Evolutionary conservation across 768 basidiomycete genomes (phyloP), one percentile per base, ranked within the genome.

Genomic region (Xerocomellus amylosporus): DNA sequence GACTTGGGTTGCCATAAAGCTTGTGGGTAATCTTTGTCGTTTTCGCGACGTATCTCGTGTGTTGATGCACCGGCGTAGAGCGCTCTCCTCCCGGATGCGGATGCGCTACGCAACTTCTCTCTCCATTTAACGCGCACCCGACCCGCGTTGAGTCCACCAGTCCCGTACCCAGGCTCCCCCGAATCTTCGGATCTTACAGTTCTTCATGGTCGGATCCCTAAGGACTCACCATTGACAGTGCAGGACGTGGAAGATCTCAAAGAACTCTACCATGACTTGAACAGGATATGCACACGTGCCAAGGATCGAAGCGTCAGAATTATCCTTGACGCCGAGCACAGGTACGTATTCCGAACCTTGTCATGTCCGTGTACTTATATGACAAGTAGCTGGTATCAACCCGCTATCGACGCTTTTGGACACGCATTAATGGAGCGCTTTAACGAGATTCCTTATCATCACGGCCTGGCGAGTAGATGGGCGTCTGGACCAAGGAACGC

Each of bases 1-100:
- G 58, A 91, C 88, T 0, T 92, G 90, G 84, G 86, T 96, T 20
- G 91, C 93, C 1, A 71, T 96, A 22, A 96, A 96, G 71, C 74
- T 95, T 54, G 89, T 87, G 58, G 55, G 85, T 62, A 2, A 15
- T 28, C 36, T 7, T 4, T 42, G 28, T 38, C 46, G n/a, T 40
- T 28, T 36, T 33, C 3, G 14, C 2, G 38, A 45, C 26, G 3
- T 15, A 8, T 17, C 26, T n/a, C 5, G 12, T 10, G n/a, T 34
- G 38, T 17, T 52, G 50, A 58, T 34, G 14, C n/a, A 13, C 7
- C 0, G 10, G 43, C 24, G 19, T 49, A 89, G 85, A 87, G 85
- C 3, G 88, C 89, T 0, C 74, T 93, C 34, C 65, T 91, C 19
- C 84, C 87, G 1, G 76, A 85, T 57, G 80, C 84, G 10, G 72